A percentile compares a stretch with the other conserved stretches of the same genome.
Evolutionary conservation across 2,329 filamentous ascomycete species (phyloP).

Genomic region (Diaporthe sp.): DNA sequence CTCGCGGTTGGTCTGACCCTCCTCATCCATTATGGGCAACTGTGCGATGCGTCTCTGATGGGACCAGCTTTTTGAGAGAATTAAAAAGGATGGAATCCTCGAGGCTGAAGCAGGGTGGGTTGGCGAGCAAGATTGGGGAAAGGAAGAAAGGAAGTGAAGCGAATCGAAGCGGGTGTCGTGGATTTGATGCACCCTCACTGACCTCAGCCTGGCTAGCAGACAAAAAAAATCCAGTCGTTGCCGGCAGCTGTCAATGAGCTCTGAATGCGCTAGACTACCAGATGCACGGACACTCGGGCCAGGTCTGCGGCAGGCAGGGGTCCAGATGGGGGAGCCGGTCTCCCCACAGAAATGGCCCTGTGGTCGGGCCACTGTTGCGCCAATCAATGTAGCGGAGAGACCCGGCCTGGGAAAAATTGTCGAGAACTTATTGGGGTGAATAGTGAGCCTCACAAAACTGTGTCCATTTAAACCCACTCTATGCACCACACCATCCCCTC

Average conservation of each 20-base stretch:
- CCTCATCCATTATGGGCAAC: constrained; percentile 58
- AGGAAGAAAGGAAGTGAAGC: background rate
- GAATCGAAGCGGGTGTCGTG: constrained; percentile 22
- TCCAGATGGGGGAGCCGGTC: background rate
- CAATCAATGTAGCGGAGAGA: constrained; percentile 16
- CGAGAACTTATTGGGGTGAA: constrained; percentile 36
- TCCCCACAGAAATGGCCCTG: constrained; percentile 12
- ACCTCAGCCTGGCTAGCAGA: constrained; percentile 14
- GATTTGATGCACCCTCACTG: constrained; percentile 4
- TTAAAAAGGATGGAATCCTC: background rate
- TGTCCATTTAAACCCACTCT: constrained; percentile 35
- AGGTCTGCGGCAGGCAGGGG: constrained; percentile 18
- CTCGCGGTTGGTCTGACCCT: constrained; percentile 52
- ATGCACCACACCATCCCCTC: constrained; percentile 6
- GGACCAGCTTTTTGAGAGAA: background rate
- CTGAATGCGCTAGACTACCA: background rate
- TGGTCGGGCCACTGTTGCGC: constrained; percentile 26
- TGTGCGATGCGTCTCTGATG: background rate
- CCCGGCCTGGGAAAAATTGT: constrained; percentile 47
- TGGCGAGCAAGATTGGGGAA: background rate
- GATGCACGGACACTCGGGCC: constrained; percentile 17
- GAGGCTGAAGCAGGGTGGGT: background rate
- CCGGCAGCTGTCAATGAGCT: constrained; percentile 24
- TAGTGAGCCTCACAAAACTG: constrained; percentile 21
- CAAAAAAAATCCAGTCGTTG: constrained; percentile 27